These are phyloP conservation scores for Naumovozyma baii DNA, from an alignment of 805 yeast species.

Conservation along the genomic window DNA sequence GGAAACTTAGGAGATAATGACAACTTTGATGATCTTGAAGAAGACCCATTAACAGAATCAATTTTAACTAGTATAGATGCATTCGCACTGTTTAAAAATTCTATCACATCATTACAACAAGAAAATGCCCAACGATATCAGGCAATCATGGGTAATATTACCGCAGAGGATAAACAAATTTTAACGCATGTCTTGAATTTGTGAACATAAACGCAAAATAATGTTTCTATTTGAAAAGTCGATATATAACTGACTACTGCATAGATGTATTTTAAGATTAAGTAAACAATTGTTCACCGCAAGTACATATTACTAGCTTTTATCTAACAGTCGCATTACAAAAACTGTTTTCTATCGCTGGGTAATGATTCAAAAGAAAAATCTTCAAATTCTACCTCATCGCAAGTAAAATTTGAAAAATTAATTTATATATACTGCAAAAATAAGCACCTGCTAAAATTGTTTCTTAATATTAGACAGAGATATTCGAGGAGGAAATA, in stretches of 20 bases:
- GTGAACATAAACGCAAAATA: no score
- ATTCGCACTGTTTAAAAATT: slow-evolving; percentile 53
- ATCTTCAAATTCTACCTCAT: background rate
- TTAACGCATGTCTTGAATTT: slow-evolving; percentile 9
- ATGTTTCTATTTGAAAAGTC: no score
- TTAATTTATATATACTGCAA: no score
- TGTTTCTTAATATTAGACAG: no score
- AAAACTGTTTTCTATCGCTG: no score
- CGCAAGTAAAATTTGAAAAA: background rate
- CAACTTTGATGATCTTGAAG: slow-evolving; percentile 66
- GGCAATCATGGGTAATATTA: slow-evolving; percentile 34
- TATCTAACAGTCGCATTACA: no score
- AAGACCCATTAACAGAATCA: slow-evolving; percentile 71
- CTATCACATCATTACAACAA: slow-evolving; percentile 40
- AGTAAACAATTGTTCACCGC: no score
- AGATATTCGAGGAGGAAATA: background rate
- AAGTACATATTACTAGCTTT: no score
- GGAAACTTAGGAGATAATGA: slow-evolving; percentile 33
- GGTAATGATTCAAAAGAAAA: background rate
- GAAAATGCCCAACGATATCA: slow-evolving; percentile 42
- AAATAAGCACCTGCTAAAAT: no score
- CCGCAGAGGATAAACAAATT: slow-evolving; percentile 30
- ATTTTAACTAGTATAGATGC: slow-evolving; percentile 72
- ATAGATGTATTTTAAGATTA: no score
- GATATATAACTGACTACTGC: background rate